Base-by-base conservation (phyloP, 345 rosid species). In the Crucihimalaya himalaica region DNA sequence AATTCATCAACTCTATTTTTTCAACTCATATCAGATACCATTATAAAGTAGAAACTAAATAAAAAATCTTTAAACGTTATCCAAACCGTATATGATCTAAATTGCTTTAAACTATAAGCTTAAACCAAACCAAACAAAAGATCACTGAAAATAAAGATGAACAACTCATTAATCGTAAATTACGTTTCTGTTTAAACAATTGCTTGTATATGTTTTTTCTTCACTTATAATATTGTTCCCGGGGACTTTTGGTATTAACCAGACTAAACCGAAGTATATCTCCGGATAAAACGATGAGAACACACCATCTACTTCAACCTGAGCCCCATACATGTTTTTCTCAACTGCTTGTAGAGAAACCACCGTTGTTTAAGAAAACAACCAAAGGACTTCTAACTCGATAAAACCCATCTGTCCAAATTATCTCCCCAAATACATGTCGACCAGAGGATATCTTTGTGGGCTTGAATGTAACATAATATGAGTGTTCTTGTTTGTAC, bases 321-420 rank as follows among this genome's bases (percentile, higher is more conserved):
- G 18, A 20, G 29, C 29, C 12, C 12, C 37, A 27, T 32, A 50
- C 47, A 21, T 10, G 12, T 25, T 11, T 35, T 35, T 42, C 53
- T 42, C 40, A 55, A 5, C 19, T 28, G 28, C 53, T 68, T 42
- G 63, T 29, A 28, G 40, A 20, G 16, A 8, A 34, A 46, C 40
- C 70, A 64, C 5, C 8, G 48, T 65, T 73, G 50, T 20, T 73
- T 12, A 86, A 81, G n/a, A 56, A 59, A 31, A 85, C 89, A 75
- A 80, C 83, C 55, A 87, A 21, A 7, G 89, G 92, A 73, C 83
- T 85, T 74, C 90, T 77, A n/a, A 90, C 97, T 29, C 35, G 45
- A 72, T 87, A 94, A 69, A 71, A 60, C 6, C 89, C 90, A 48
- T 90, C 85, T 0, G 86, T 78, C 94, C 94, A 88, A 10, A 79